Evolutionary conservation across 352 stramenopile species (phyloP).

Genomic region (Pythium rhizo-oryzae): DNA sequence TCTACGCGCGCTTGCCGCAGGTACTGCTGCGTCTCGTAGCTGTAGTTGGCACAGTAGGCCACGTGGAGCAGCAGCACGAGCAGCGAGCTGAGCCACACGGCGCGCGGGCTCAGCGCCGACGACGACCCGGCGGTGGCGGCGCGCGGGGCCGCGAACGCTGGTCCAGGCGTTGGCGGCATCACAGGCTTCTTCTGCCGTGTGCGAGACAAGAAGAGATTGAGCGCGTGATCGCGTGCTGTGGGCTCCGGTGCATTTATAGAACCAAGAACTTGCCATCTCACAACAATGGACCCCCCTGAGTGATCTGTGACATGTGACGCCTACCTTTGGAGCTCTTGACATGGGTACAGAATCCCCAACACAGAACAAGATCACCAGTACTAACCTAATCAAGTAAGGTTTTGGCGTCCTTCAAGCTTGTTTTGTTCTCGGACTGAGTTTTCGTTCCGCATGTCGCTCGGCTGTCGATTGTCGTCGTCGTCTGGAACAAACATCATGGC

Average conservation of each 20-base stretch:
- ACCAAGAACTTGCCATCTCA: too few species aligned
- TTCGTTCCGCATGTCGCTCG: not conserved
- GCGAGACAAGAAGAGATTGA: too few species aligned
- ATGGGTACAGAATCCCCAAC: constrained; percentile 22
- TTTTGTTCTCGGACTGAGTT: constrained; percentile 2
- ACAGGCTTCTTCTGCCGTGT: too few species aligned
- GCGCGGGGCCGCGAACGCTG: not conserved
- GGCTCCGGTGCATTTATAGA: too few species aligned
- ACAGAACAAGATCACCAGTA: not conserved
- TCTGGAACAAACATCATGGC: constrained; percentile 3
- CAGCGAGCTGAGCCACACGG: not conserved
- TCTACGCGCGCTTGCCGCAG: not conserved
- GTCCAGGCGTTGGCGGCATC: too few species aligned
- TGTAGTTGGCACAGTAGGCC: constrained; percentile 4
- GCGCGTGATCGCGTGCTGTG: too few species aligned
- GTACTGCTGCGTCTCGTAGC: constrained; percentile 17
- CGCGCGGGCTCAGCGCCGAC: not conserved
- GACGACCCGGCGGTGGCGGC: too few species aligned
- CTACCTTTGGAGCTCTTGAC: not conserved
- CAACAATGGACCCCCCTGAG: too few species aligned
- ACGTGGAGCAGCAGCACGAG: constrained; percentile 14
- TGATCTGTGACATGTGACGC: constrained; percentile 7
- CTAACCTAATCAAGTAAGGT: constrained; percentile 7
- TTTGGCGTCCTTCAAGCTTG: not conserved
- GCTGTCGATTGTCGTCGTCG: not conserved